Evolutionary conservation across 164 flowering plant species (phyloP).

Genomic region (Magnolia kwangsiensis): DNA sequence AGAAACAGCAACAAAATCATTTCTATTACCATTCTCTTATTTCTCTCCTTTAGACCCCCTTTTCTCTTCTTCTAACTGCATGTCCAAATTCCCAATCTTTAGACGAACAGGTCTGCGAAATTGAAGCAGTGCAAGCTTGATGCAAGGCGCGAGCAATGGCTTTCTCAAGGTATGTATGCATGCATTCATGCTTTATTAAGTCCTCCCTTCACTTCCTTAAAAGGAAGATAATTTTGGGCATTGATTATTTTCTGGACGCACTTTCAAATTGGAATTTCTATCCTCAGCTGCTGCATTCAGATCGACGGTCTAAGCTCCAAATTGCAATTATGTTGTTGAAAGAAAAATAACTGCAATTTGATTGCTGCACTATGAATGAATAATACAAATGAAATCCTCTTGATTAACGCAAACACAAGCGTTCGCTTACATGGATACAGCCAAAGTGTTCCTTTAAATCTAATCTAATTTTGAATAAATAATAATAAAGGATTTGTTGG

Average conservation of each 20-base stretch:
- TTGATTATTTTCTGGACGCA: background rate
- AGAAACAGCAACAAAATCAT: background rate
- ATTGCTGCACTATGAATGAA: background rate
- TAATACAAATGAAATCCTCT: too few relatives aligned
- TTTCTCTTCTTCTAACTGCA: background rate
- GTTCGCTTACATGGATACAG: too few relatives aligned
- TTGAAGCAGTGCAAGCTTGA: slow-evolving; percentile 87
- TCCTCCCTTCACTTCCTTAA: background rate
- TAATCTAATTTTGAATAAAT: too few relatives aligned
- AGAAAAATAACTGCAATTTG: background rate
- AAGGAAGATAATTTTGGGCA: background rate
- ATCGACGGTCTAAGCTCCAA: background rate
- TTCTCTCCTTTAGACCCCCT: background rate
- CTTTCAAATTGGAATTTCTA: background rate
- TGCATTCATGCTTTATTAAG: background rate
- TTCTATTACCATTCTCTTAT: slow-evolving; percentile 2
- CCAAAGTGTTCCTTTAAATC: too few relatives aligned
- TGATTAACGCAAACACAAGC: too few relatives aligned
- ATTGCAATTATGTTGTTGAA: background rate
- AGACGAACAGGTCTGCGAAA: slow-evolving; percentile 76
- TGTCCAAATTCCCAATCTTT: slow-evolving; percentile 4
- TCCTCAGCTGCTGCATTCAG: background rate
- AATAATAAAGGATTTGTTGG: background rate
- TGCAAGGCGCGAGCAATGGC: slow-evolving; percentile 81
- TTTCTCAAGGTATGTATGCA: slow-evolving; percentile 7